Evolutionary conservation across 129 eudicot species (phyloP), one percentile per base, ranked within the genome.

Genomic region (Saposhnikovia divaricata): DNA sequence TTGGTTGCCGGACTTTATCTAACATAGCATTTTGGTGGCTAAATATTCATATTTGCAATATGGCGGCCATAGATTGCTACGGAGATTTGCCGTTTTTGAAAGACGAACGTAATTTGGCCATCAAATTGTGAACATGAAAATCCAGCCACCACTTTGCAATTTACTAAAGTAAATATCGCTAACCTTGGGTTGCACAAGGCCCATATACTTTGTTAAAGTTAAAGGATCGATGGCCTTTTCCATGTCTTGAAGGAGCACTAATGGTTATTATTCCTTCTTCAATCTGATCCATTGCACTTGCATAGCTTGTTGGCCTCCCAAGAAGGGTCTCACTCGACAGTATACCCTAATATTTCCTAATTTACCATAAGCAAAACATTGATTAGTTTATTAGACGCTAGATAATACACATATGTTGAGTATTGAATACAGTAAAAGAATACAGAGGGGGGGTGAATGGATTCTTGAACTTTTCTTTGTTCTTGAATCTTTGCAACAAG

Each of bases 181-280:
- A 79, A 96, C 99, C 98, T 88, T 96, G 99, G 37, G 95, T 87
- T 84, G 98, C 89, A 57, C 89, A 84, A 78, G 99, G 97, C 45
- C 98, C 97, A 85, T 92, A 96, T 76, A 96, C 95, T 90, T 89
- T 96, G 92, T 96, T 92, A 78, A 96, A 96, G 88, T 81, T 90
- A 83, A 96, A 96, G n/a, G 90, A 88, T 79, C 91, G 86, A 19
- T 80, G 82, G 42, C 98, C 99, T 88, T 92, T 96, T 82, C 97
- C 99, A 86, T 96, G 85, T 85, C 89, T 96, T 72, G 93, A 86
- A 19, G 93, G 91, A 79, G 95, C 84, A 81, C 78, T 88, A 76
- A 96, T 92, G 66, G 92, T 89, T 65, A 96, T 90, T 11, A 80
- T 80, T 82, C 99, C 98, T 77, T 96, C 99, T 76, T 96, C 99